Conservation (phyloP, 2,329 filamentous ascomycete genomes). For the Domatiomyces catenatus region DNA sequence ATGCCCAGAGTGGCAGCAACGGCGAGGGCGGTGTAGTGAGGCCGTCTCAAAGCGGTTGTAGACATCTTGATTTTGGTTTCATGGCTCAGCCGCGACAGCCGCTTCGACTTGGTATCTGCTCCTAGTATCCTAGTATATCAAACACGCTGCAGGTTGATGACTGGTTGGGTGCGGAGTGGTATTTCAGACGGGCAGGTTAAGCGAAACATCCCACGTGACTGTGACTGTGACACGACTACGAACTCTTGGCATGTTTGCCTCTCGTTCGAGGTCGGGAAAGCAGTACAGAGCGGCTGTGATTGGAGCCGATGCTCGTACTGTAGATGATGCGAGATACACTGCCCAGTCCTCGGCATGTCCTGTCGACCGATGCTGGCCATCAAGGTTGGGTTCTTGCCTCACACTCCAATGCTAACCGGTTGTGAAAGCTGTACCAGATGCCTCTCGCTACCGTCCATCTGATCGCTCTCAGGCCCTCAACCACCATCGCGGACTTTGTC, state of each 20-base stretch:
- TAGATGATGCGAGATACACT: too few species aligned
- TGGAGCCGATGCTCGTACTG: too few species aligned
- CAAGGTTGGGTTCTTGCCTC: too few species aligned
- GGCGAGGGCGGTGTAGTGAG: conserved; percentile 3
- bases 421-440: conserved; percentile 14
- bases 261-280: too few species aligned
- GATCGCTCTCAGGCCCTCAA: conserved; percentile 18
- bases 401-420: too few species aligned
- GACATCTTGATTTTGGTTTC: neutral
- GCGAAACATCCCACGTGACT: too few species aligned
- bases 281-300: too few species aligned
- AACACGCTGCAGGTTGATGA: neutral
- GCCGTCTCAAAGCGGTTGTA: neutral
- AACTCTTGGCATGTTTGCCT: too few species aligned
- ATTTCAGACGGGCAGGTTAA: neutral
- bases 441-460: conserved; percentile 25
- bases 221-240: too few species aligned
- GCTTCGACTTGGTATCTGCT: neutral
- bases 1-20: conserved; percentile 8
- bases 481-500: conserved; percentile 18
- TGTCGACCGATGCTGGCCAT: too few species aligned
- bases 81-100: neutral
- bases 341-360: too few species aligned
- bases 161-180: neutral
- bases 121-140: neutral